Evolutionary conservation across 2,329 filamentous ascomycete species (phyloP).

Genomic region (Albophoma yamanashiensis): DNA sequence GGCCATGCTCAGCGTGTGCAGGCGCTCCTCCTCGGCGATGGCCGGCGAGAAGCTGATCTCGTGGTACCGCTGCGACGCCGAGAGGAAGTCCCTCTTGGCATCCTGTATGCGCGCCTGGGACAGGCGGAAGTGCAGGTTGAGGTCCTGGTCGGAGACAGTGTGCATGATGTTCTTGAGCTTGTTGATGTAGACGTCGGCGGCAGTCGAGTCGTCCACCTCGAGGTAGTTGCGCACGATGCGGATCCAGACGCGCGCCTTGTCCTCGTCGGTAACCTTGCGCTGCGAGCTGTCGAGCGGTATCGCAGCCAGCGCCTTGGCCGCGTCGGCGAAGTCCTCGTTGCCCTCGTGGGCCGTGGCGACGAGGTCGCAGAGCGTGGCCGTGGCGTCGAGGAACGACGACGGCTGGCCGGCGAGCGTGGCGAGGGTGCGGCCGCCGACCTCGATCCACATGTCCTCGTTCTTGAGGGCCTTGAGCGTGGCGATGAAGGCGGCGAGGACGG

Average conservation of each 20-base stretch:
- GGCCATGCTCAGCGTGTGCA: slow-evolving; percentile 75
- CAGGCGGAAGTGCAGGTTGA: slow-evolving; percentile 78
- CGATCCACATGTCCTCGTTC: slow-evolving; percentile 58
- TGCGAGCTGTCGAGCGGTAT: slow-evolving; percentile 87
- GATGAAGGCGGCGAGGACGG: slow-evolving; percentile 59
- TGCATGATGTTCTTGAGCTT: slow-evolving; percentile 90
- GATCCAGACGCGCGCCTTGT: slow-evolving; percentile 80
- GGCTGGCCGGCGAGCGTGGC: slow-evolving; percentile 49
- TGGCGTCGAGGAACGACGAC: slow-evolving; percentile 72
- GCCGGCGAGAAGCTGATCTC: slow-evolving; percentile 67
- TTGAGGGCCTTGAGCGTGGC: slow-evolving; percentile 48
- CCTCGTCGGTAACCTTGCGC: slow-evolving; percentile 69
- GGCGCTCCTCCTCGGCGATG: slow-evolving; percentile 77
- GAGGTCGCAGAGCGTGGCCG: slow-evolving; percentile 66
- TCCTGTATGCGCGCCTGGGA: slow-evolving; percentile 90
- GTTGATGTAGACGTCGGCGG: slow-evolving; percentile 81
- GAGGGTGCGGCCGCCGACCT: slow-evolving; percentile 66
- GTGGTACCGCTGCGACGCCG: slow-evolving; percentile 81
- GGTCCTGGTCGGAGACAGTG: slow-evolving; percentile 60
- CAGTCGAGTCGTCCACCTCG: slow-evolving; percentile 82
- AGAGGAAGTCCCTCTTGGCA: slow-evolving; percentile 78
- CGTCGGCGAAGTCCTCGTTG: slow-evolving; percentile 68
- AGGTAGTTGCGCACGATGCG: slow-evolving; percentile 90
- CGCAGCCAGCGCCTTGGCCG: slow-evolving; percentile 67
- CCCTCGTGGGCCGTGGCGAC: slow-evolving; percentile 75